phyloP scores from a whole-genome alignment of 2,329 filamentous ascomycete genomes.

The Grosmannia clavigera region DNA sequence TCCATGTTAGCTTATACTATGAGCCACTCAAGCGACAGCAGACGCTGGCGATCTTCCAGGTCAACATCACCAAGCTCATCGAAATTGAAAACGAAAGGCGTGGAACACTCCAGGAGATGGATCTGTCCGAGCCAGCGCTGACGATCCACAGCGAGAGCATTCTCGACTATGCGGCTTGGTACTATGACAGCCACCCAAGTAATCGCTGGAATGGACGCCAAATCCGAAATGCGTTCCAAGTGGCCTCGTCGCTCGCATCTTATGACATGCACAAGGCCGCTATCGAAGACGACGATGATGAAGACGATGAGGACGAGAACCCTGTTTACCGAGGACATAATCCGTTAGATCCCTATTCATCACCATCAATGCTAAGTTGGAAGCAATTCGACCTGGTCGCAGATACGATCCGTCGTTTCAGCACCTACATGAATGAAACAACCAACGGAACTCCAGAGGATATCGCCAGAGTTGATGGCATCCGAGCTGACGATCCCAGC shows the following conservation, averaged over 20 bases:
- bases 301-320: not conserved
- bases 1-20: constrained; percentile 32
- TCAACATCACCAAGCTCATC: constrained; percentile 10
- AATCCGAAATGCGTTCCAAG: constrained; percentile 26
- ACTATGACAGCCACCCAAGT: not conserved
- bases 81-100: not conserved
- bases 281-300: not conserved
- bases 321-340: too few relatives aligned
- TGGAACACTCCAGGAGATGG: not conserved
- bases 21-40: constrained; percentile 9
- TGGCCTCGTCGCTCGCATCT: constrained; percentile 11
- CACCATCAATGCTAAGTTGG: not conserved
- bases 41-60: constrained; percentile 10
- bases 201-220: constrained; percentile 18
- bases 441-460: constrained; percentile 1
- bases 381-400: constrained; percentile 5
- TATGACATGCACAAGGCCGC: constrained; percentile 6
- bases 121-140: not conserved
- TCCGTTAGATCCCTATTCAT: not conserved
- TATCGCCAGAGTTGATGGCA: not conserved
- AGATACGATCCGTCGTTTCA: not conserved
- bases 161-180: constrained; percentile 6
- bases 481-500: constrained; percentile 3
- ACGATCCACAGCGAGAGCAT: constrained; percentile 2
- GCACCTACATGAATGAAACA: constrained; percentile 4